A percentile compares a stretch with the other conserved stretches of the same genome.
Evolutionary conservation across 2,329 filamentous ascomycete genomes (phyloP).

Genomic region (Zymoseptoria ardabiliae): DNA sequence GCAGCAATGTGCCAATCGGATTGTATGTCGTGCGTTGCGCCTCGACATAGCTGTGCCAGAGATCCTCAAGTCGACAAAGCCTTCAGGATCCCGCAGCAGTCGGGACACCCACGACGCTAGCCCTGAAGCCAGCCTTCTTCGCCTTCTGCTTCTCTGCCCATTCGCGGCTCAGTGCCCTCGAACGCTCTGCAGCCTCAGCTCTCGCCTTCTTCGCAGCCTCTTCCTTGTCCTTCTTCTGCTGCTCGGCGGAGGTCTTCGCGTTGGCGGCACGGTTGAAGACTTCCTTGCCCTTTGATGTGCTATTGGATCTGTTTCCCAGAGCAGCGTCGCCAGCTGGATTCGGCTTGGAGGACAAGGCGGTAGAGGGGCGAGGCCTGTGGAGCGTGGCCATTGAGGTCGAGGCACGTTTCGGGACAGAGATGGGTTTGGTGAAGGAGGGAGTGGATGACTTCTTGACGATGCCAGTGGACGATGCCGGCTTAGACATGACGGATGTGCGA

Average conservation of each 20-base stretch:
- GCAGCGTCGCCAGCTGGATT: conserved; percentile 6
- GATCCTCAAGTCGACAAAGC: not conserved
- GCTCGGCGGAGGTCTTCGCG: conserved; percentile 36
- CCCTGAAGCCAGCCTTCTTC: conserved; percentile 22
- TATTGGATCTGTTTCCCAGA: not conserved
- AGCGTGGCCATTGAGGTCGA: conserved; percentile 11
- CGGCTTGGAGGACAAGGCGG: conserved; percentile 4
- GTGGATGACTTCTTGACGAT: conserved; percentile 7
- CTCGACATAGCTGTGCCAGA: no score
- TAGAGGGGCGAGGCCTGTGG: conserved; percentile 9
- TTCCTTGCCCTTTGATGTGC: conserved; percentile 36
- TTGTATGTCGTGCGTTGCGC: no score
- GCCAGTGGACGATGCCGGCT: not conserved
- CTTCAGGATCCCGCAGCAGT: not conserved
- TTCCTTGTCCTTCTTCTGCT: conserved; percentile 39
- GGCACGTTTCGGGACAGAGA: conserved; percentile 12
- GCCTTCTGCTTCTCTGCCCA: conserved; percentile 43
- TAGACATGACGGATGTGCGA: conserved; percentile 1
- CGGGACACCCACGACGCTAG: not conserved
- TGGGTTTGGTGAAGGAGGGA: conserved; percentile 6
- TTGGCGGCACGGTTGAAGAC: conserved; percentile 40
- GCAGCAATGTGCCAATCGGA: no score
- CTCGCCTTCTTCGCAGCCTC: conserved; percentile 42
- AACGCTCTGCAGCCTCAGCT: conserved; percentile 40
- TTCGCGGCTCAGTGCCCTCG: conserved; percentile 38